Evolutionary conservation across 2,329 filamentous ascomycete species (phyloP), one percentile per base, ranked within the genome.

Genomic region (Pestalotiopsis sp.): DNA sequence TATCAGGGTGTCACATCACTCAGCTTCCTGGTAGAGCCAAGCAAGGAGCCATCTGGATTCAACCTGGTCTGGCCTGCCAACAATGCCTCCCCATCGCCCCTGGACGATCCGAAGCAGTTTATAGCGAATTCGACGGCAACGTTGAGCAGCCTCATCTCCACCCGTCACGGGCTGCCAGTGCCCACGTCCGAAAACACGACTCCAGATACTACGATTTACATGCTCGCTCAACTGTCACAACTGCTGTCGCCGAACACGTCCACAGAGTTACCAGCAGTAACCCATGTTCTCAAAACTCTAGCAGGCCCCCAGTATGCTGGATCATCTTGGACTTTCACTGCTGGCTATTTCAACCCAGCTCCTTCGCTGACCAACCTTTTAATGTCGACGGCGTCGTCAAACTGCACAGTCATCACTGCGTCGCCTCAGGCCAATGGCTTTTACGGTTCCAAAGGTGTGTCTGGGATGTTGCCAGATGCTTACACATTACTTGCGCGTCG

Each of bases 331-430:
- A 96, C 94, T 0, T 98, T 99, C 79, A 98, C 96, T 0, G 96
- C 96, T 0, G 96, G 96, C 66, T 99, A 99, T 83, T 99, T 99
- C 84, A 99, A 99, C 83, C 97, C 97, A 68, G 94, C 94, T 6
- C 92, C 94, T 0, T 90, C 91, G 4, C 88, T 98, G 23, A 95
- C 93, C 2, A 88, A 91, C 52, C 87, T 97, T 0, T 85, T 99
- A 0, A 89, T 99, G 39, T 85, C 87, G 6, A 94, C 94, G 0
- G 87, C 90, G 1, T 92, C 91, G 0, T 81, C 82, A 1, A 86
- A 85, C 57, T 96, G 94, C 70, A 95, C 92, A 0, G 93, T 99
- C 25, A 91, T 99, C 67, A 98, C 96, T 0, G 96, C 96, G 2
- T 94, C 94, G 0, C 96, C 95, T 0, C 91, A 94, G 81, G 96